phyloP scores from a whole-genome alignment of 371 early-diverging fungal species.

The Mortierella sp. region DNA sequence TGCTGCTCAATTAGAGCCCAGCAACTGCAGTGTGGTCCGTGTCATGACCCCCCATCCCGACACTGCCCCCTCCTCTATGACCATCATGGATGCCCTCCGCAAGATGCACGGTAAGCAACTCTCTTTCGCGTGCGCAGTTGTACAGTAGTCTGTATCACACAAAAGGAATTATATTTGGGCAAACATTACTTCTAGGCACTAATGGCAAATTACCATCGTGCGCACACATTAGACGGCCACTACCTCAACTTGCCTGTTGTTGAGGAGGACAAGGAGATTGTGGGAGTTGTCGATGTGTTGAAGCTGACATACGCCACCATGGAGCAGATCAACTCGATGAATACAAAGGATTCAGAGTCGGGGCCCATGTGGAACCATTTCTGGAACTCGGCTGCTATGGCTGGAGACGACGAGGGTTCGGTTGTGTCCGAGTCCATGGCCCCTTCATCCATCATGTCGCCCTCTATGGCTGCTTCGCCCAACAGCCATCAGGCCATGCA shows the following conservation, averaged over 20 bases:
- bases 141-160: too few relatives aligned
- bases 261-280: slow-evolving; percentile 76
- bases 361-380: slow-evolving; percentile 70
- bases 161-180: too few relatives aligned
- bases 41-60: slow-evolving; percentile 99
- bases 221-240: slow-evolving; percentile 82
- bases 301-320: slow-evolving; percentile 87
- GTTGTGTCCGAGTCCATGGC: slow-evolving; percentile 64
- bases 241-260: slow-evolving; percentile 96
- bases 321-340: slow-evolving; percentile 73
- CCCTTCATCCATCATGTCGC: slow-evolving; percentile 63
- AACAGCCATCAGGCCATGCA: slow-evolving; percentile 44
- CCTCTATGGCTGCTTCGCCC: slow-evolving; percentile 62
- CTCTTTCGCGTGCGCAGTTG: slow-evolving; percentile 3
- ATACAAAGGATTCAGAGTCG: slow-evolving; percentile 63
- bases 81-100: slow-evolving; percentile 94
- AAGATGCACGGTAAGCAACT: slow-evolving; percentile 87
- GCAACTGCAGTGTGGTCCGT: slow-evolving; percentile 91
- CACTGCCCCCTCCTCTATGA: slow-evolving; percentile 84
- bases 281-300: slow-evolving; percentile 94
- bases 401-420: slow-evolving; percentile 64
- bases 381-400: slow-evolving; percentile 62
- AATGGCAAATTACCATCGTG: too few relatives aligned
- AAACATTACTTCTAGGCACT: too few relatives aligned
- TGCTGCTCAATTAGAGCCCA: slow-evolving; percentile 93